These are phyloP conservation scores for Lophium mytilinum DNA, from an alignment of 495 filamentous ascomycete genomes.

Conservation along the genomic window DNA sequence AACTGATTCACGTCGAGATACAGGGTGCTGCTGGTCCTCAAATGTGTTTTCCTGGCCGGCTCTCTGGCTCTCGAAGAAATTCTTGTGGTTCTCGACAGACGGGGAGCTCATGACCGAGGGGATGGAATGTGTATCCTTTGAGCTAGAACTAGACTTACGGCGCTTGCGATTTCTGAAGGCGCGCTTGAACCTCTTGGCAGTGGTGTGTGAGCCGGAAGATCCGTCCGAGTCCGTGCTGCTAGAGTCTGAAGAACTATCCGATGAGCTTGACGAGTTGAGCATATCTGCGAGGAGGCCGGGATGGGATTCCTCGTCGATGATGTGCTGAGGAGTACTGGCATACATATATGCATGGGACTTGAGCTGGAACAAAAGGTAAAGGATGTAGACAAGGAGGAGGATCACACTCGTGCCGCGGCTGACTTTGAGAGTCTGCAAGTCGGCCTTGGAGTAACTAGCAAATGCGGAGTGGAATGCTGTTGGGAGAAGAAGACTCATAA, in stretches of 20 bases:
- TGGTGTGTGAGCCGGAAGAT: constrained; percentile 61
- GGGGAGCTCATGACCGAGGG: constrained; percentile 37
- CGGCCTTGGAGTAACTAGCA: constrained; percentile 51
- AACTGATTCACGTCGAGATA: constrained; percentile 18
- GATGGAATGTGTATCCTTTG: constrained; percentile 48
- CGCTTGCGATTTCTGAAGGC: constrained; percentile 57
- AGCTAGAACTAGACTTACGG: constrained; percentile 67
- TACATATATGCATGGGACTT: constrained; percentile 90
- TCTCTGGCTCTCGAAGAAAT: constrained; percentile 16
- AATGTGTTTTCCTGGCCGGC: constrained; percentile 6
- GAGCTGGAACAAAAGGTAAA: constrained; percentile 85
- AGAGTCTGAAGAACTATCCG: constrained; percentile 46
- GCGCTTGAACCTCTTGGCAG: constrained; percentile 63
- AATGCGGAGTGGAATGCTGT: constrained; percentile 92
- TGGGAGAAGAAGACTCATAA: constrained; percentile 76
- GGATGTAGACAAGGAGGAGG: constrained; percentile 70
- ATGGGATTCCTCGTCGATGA: constrained; percentile 80
- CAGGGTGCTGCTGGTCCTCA: constrained; percentile 1
- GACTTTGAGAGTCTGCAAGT: constrained; percentile 64
- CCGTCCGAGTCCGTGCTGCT: constrained; percentile 58
- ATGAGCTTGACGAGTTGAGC: constrained; percentile 59
- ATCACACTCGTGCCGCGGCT: constrained; percentile 89
- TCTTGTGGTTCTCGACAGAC: constrained; percentile 25
- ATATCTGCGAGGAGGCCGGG: constrained; percentile 78
- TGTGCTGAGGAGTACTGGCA: constrained; percentile 77